These are phyloP conservation scores for Chrysanthemum makinoi DNA, from an alignment of 129 eudicot genomes.

Conservation along the genomic window DNA sequence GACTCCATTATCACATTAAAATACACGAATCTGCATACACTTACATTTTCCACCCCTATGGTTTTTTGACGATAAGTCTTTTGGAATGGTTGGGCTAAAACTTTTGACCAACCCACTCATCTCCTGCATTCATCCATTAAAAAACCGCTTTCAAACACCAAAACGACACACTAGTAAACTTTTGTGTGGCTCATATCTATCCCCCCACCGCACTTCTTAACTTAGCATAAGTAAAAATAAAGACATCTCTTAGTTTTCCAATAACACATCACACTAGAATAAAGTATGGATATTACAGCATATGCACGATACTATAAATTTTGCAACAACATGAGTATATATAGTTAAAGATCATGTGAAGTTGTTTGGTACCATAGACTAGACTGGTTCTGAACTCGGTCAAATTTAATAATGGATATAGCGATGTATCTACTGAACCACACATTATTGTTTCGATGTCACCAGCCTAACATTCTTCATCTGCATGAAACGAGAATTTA, in stretches of 20 bases:
- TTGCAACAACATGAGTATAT: not conserved
- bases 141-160: not conserved
- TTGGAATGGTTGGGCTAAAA: too few relatives aligned
- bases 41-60: not conserved
- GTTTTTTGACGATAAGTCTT: too few relatives aligned
- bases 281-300: not conserved
- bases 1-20: too few relatives aligned
- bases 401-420: not conserved
- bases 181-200: slow-evolving; percentile 6
- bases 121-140: too few relatives aligned
- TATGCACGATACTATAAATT: not conserved
- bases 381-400: not conserved
- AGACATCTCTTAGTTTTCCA: not conserved
- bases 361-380: not conserved
- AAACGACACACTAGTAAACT: not conserved
- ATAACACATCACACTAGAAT: not conserved
- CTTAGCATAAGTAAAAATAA: not conserved
- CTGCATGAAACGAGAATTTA: not conserved
- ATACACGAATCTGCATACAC: too few relatives aligned
- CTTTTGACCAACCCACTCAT: too few relatives aligned
- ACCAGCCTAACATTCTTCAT: not conserved
- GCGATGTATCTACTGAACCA: not conserved
- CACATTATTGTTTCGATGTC: not conserved
- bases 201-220: not conserved
- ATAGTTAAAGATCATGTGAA: too few relatives aligned